phyloP scores from a whole-genome alignment of 148 eudicot genomes.

The Pharnaceum exiguum region DNA sequence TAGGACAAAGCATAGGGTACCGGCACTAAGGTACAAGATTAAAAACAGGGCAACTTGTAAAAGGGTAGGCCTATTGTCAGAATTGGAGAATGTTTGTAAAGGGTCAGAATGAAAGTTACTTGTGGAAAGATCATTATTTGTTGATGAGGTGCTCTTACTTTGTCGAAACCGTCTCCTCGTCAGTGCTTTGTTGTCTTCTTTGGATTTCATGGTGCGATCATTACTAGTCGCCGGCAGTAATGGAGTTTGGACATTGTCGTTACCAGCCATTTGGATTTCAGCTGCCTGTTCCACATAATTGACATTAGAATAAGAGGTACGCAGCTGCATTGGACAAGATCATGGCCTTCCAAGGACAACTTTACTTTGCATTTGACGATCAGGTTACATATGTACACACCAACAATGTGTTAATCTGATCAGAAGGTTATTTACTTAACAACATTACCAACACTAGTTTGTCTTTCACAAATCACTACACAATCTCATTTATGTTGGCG shows the following conservation, averaged over 20 bases:
- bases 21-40: slow-evolving; percentile 37
- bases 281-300: too few relatives aligned
- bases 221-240: slow-evolving; percentile 26
- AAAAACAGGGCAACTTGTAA: slow-evolving; percentile 26
- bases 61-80: slow-evolving; percentile 19
- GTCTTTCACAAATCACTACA: too few relatives aligned
- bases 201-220: slow-evolving; percentile 20
- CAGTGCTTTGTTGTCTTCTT: slow-evolving; percentile 16
- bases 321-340: too few relatives aligned
- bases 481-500: too few relatives aligned
- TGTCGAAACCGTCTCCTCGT: slow-evolving; percentile 30
- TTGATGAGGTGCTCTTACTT: slow-evolving; percentile 9
- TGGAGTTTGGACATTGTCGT: slow-evolving; percentile 33
- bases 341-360: too few relatives aligned
- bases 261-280: slow-evolving; percentile 12
- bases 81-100: slow-evolving; percentile 15
- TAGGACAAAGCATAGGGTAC: slow-evolving; percentile 47
- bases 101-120: not conserved
- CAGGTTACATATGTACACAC: too few relatives aligned
- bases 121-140: slow-evolving; percentile 2
- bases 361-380: too few relatives aligned
- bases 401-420: too few relatives aligned
- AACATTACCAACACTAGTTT: too few relatives aligned
- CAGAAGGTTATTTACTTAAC: too few relatives aligned
- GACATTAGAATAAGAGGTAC: too few relatives aligned